Evolutionary conservation across 176 grass and related monocot genomes (phyloP), one percentile per base, ranked within the genome.

Genomic region (Bothriochloa decipiens): DNA sequence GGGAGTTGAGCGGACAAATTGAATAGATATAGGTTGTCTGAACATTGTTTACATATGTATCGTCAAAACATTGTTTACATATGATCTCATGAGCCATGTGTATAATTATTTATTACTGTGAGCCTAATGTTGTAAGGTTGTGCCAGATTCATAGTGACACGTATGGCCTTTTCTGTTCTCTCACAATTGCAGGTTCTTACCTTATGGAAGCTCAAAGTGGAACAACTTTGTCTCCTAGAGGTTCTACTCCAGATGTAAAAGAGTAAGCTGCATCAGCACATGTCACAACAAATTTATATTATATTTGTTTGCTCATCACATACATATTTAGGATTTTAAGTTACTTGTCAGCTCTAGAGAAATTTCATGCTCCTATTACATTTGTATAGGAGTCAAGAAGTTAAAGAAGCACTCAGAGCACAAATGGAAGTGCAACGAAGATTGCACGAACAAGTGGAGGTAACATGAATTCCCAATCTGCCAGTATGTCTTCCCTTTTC

Each of bases 101-200:
- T 71, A 36, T 36, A 71, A 41, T 20, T 68, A 55, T 27, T 67
- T 77, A 32, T 78, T 40, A 61, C 14, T 63, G 25, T 26, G 14
- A 62, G 39, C 57, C 17, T 7, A 72, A 11, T 8, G 71, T 5
- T 78, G 5, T 23, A 42, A 22, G 20, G 18, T 62, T 49, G 3
- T 47, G 55, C 35, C 53, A 35, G 20, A 58, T 71, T 26, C 33
- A 11, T 60, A 72, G 20, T 79, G 41, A 64, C 53, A 23, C 84
- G 10, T 78, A 36, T 84, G 29, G 72, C 60, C 20, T 70, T 81
- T 53, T 84, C 63, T 53, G 50, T 20, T 53, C 50, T 52, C 49
- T 57, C 55, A 71, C 43, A 86, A 88, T 82, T 74, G 71, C 88
- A 96, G 94, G 77, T 90, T 89, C 91, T 52, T 96, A 89, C 74